These are phyloP conservation scores for Xylaria bambusicola DNA, from an alignment of 495 filamentous ascomycete species.

Conservation along the genomic window DNA sequence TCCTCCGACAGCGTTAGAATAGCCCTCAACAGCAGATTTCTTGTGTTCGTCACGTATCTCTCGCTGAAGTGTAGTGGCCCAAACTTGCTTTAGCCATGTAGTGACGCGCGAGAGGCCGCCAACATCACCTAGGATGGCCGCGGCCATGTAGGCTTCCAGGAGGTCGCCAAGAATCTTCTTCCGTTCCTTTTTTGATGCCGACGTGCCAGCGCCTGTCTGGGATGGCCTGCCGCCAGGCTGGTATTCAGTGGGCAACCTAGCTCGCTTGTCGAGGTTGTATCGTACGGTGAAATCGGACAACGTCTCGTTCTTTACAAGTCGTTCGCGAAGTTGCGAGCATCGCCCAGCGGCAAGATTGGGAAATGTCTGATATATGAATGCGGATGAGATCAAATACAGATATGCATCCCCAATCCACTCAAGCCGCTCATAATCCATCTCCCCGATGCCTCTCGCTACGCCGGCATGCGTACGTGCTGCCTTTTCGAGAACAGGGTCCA, in stretches of 20 bases:
- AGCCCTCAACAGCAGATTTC: slow-evolving; percentile 1
- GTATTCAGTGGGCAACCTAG: slow-evolving; percentile 53
- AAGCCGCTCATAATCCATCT: slow-evolving; percentile 64
- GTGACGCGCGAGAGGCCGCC: slow-evolving; percentile 61
- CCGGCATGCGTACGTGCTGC: slow-evolving; percentile 71
- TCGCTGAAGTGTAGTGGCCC: slow-evolving; percentile 51
- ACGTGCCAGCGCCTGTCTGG: slow-evolving; percentile 26
- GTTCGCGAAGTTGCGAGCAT: slow-evolving; percentile 66
- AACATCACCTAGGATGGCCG: slow-evolving; percentile 66
- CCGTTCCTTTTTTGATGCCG: slow-evolving; percentile 51
- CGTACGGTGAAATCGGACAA: slow-evolving; percentile 62
- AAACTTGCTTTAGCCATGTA: slow-evolving; percentile 70
- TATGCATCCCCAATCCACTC: slow-evolving; percentile 80
- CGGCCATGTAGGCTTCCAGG: slow-evolving; percentile 87
- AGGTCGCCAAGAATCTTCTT: slow-evolving; percentile 77
- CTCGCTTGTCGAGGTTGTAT: slow-evolving; percentile 68
- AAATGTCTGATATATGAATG: slow-evolving; percentile 65
- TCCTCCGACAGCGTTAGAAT: slow-evolving; percentile 22
- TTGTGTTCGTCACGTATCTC: slow-evolving; percentile 44
- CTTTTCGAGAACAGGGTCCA: slow-evolving; percentile 56
- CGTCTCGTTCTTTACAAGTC: slow-evolving; percentile 75
- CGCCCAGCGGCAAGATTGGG: slow-evolving; percentile 58
- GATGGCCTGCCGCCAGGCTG: slow-evolving; percentile 31
- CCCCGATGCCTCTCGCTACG: slow-evolving; percentile 32
- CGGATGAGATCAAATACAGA: slow-evolving; percentile 67